Evolutionary conservation across 768 basidiomycete species (phyloP).

Genomic region (Phaeotremella fagi): DNA sequence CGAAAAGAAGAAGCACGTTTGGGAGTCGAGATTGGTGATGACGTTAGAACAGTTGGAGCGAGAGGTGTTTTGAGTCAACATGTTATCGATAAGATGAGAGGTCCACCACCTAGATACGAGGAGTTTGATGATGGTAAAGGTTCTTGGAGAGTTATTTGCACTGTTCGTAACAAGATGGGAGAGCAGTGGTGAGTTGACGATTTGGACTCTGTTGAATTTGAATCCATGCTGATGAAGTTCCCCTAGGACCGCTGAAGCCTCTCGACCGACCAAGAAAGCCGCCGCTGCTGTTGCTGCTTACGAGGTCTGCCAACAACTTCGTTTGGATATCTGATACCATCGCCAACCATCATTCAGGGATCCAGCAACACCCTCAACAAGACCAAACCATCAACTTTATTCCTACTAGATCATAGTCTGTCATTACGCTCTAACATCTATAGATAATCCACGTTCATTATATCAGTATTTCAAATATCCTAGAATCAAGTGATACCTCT

Average conservation of each 20-base stretch:
- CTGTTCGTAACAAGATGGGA: constrained; percentile 16
- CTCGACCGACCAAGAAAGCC: constrained; percentile 20
- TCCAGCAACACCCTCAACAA: too few relatives aligned
- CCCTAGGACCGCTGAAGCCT: constrained; percentile 23
- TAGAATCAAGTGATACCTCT: too few relatives aligned
- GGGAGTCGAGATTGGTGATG: neutral
- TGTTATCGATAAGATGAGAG: constrained; percentile 17
- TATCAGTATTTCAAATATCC: too few relatives aligned
- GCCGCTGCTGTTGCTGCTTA: constrained; percentile 31
- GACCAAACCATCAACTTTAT: too few relatives aligned
- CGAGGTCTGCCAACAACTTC: constrained; percentile 24
- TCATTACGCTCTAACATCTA: too few relatives aligned
- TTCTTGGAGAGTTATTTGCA: constrained; percentile 21
- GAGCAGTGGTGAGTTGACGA: constrained; percentile 17
- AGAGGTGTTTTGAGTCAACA: constrained; percentile 30
- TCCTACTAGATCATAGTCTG: too few relatives aligned
- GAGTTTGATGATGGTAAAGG: neutral
- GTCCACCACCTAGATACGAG: constrained; percentile 15
- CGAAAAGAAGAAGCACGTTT: neutral
- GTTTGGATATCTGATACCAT: constrained; percentile 4
- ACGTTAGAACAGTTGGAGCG: constrained; percentile 9
- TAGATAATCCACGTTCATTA: too few relatives aligned
- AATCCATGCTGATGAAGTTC: neutral
- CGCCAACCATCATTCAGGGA: too few relatives aligned
- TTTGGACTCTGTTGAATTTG: neutral